These are phyloP conservation scores for Phytophthora niederhauseri DNA, from an alignment of 352 stramenopile species.

Conservation along the genomic window DNA sequence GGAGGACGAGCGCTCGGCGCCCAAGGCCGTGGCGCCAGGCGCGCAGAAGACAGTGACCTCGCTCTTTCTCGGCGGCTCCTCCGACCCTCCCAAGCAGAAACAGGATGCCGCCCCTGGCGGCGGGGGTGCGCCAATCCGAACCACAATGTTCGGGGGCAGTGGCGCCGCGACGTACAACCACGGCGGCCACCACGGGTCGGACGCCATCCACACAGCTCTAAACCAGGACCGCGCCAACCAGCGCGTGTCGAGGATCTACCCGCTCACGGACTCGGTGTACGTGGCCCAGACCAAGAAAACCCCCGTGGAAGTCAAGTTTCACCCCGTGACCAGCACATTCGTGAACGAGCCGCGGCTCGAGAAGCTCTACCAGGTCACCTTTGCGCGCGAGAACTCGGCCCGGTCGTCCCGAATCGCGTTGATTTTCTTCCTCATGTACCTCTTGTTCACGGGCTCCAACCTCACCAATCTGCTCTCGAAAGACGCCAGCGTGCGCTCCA, in stretches of 20 bases:
- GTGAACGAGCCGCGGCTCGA: constrained; percentile 74
- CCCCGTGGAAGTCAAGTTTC: constrained; percentile 79
- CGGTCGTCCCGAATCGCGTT: constrained; percentile 63
- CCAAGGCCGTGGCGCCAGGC: constrained; percentile 33
- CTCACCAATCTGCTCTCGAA: constrained; percentile 69
- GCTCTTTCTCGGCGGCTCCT: constrained; percentile 31
- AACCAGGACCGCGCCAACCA: constrained; percentile 73
- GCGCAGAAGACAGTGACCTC: constrained; percentile 35
- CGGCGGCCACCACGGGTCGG: constrained; percentile 29
- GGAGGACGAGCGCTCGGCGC: constrained; percentile 45
- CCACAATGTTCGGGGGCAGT: constrained; percentile 21
- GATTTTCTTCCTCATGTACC: constrained; percentile 76
- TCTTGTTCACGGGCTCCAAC: constrained; percentile 78
- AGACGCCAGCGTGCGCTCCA: constrained; percentile 53
- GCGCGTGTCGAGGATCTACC: constrained; percentile 76
- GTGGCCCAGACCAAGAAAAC: constrained; percentile 78
- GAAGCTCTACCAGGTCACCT: constrained; percentile 83
- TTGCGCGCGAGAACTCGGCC: constrained; percentile 78
- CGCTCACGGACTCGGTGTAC: constrained; percentile 71
- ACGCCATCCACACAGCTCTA: constrained; percentile 34
- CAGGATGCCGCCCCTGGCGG: constrained; percentile 15
- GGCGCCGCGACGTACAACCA: constrained; percentile 18
- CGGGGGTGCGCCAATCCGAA: constrained; percentile 4
- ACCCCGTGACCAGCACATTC: constrained; percentile 75
- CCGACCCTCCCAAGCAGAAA: constrained; percentile 23